These are phyloP conservation scores for Hemisphaericaspora lyxosophila DNA, from an alignment of 1,139 yeast species.

Conservation along the genomic window DNA sequence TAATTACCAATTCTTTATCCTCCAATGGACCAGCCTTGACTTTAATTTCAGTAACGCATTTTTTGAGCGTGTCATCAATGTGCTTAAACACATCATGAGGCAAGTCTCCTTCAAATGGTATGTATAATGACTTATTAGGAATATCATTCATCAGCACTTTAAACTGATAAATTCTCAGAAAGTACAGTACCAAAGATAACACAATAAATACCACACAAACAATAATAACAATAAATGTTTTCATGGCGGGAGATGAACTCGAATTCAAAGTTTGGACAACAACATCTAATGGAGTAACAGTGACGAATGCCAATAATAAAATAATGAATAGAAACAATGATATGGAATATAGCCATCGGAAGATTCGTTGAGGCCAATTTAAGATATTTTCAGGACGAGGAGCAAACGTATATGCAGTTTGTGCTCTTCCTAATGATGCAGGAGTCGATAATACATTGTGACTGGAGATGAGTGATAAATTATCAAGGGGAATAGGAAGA, in stretches of 20 bases:
- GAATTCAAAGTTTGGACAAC: constrained; percentile 59
- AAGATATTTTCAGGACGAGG: constrained; percentile 13
- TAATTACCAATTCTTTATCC: constrained; percentile 37
- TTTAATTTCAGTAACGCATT: constrained; percentile 45
- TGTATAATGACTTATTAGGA: constrained; percentile 62
- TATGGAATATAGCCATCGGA: constrained; percentile 55
- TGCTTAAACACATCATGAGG: constrained; percentile 47
- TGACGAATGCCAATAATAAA: constrained; percentile 54
- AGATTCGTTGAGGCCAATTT: constrained; percentile 36
- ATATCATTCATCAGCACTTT: constrained; percentile 67
- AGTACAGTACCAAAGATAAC: constrained; percentile 46
- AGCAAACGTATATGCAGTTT: constrained; percentile 8
- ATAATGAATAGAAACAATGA: constrained; percentile 53
- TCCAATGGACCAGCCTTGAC: constrained; percentile 52
- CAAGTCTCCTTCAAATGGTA: constrained; percentile 68
- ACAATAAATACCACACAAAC: constrained; percentile 65
- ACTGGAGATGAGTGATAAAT: neutral
- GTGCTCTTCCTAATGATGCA: constrained; percentile 7
- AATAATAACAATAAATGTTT: constrained; percentile 72
- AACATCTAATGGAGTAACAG: constrained; percentile 75
- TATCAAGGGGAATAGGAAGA: neutral
- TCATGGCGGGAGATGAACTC: constrained; percentile 56
- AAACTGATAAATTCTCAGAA: constrained; percentile 56
- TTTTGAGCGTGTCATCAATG: constrained; percentile 39
- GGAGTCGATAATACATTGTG: neutral